Evolutionary conservation across 768 basidiomycete genomes (phyloP), one percentile per base, ranked within the genome.

Genomic region (Lentinula detonsa): DNA sequence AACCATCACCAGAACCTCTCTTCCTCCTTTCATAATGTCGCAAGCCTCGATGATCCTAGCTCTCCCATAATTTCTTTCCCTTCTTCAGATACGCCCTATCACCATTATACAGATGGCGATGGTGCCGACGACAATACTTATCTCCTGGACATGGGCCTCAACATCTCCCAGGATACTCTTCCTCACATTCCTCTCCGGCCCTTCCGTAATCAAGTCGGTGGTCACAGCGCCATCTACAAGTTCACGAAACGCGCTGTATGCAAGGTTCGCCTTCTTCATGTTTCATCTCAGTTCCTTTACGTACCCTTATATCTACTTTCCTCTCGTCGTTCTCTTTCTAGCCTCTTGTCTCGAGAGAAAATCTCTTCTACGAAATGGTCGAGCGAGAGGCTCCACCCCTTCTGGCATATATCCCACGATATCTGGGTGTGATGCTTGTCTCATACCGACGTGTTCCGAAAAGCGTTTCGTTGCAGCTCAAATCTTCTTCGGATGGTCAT

Each of bases 381-480:
- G 97, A 99, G 71, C 84, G 88, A 31, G 92, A 94, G 68, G 92
- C 93, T 0, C 96, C 97, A 0, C 94, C 93, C 4, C 80, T 99
- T 8, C 81, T 98, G 4, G 89, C 84, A 13, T 99, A 93, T 69
- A 97, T 98, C 62, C 97, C 97, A n/a, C 88, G 95, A 48, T 99
- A 99, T 73, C 81, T 99, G 15, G 97, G 97, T 23, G 97, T 99
- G 59, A 97, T 99, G 94, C 83, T 98, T 45, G 96, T 99, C 67
- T 96, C 90, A 57, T 98, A 98, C 70, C 86, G 97, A 28, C 84
- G 89, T 13, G 90, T 93, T 43, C 75, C 81, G 13, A 86, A 80
- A 67, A 67, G 37, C 23, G 28, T 37, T 9, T 65, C 67, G 57
- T 63, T 69, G 35, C 67, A 15, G 43, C 62, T 70, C 28, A 68